Evolutionary conservation across 1,284 basidiomycete species (phyloP).

Genomic region (Cutaneotrichosporon sp.): DNA sequence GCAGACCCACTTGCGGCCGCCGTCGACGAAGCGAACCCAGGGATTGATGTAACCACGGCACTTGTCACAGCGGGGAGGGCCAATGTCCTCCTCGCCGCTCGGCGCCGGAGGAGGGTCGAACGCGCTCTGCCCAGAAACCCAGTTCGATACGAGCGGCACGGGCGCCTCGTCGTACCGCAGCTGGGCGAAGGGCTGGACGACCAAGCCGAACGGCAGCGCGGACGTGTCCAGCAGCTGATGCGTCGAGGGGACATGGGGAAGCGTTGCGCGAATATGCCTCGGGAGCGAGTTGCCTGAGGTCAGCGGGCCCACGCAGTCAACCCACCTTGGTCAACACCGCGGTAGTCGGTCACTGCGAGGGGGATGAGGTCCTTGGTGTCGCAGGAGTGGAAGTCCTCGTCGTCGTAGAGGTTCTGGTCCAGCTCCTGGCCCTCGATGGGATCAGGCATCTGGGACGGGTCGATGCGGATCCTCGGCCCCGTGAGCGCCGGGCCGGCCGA

Average conservation of each 20-base stretch:
- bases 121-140: conserved; percentile 41
- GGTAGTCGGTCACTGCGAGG: conserved; percentile 81
- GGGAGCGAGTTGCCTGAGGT: conserved; percentile 67
- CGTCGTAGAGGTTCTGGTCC: conserved; percentile 82
- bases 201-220: conserved; percentile 77
- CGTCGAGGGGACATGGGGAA: conserved; percentile 74
- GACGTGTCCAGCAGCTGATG: conserved; percentile 79
- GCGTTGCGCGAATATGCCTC: conserved; percentile 65
- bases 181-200: conserved; percentile 90
- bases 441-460: conserved; percentile 88
- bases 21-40: conserved; percentile 85
- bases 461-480: conserved; percentile 75
- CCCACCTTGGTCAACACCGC: conserved; percentile 88
- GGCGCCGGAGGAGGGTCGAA: conserved; percentile 73
- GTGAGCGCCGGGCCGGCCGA: conserved; percentile 69
- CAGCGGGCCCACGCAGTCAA: background rate
- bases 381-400: conserved; percentile 73
- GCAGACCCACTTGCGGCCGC: conserved; percentile 87
- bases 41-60: conserved; percentile 95
- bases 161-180: conserved; percentile 76
- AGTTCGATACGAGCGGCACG: conserved; percentile 69
- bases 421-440: conserved; percentile 79
- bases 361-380: conserved; percentile 73
- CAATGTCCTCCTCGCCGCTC: conserved; percentile 57
- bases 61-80: conserved; percentile 81